Percentiles rank a stretch among this genome's conserved stretches.
Evolutionary conservation across 495 filamentous ascomycete genomes (phyloP).

Genomic region (Penicillium subrubescens): DNA sequence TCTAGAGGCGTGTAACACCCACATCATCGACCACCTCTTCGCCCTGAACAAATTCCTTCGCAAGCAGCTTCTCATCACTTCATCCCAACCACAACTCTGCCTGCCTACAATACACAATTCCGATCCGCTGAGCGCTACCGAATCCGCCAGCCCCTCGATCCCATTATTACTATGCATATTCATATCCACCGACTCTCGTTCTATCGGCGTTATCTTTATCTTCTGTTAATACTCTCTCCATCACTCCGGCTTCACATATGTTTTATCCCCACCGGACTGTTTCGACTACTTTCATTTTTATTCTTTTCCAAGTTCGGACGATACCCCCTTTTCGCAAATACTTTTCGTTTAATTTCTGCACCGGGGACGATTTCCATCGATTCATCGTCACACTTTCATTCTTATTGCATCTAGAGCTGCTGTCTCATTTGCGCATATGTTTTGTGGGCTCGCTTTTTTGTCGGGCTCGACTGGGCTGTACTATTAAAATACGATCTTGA

Average conservation of each 20-base stretch:
- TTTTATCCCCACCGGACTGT: not conserved
- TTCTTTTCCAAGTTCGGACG: not conserved
- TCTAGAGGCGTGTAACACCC: constrained; percentile 5
- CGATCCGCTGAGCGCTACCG: not conserved
- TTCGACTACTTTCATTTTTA: constrained; percentile 1
- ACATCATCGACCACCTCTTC: not conserved
- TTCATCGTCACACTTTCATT: constrained; percentile 1
- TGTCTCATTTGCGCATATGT: constrained; percentile 18
- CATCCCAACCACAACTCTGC: not conserved
- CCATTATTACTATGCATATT: constrained; percentile 1
- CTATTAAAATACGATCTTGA: constrained; percentile 2
- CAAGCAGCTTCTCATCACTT: not conserved
- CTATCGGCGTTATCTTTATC: not conserved
- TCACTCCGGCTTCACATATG: not conserved
- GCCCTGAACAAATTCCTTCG: not conserved
- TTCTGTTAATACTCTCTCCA: constrained; percentile 14
- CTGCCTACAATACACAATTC: not conserved
- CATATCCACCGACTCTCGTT: constrained; percentile 1
- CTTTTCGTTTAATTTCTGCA: constrained; percentile 12
- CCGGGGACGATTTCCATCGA: constrained; percentile 1
- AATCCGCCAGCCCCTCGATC: not conserved
- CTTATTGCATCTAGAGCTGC: constrained; percentile 15
- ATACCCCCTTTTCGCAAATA: constrained; percentile 16
- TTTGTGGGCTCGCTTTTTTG: not conserved
- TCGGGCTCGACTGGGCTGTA: not conserved